Conservation (phyloP, 352 stramenopile species). For the Thraustochytrium striatum region DNA sequence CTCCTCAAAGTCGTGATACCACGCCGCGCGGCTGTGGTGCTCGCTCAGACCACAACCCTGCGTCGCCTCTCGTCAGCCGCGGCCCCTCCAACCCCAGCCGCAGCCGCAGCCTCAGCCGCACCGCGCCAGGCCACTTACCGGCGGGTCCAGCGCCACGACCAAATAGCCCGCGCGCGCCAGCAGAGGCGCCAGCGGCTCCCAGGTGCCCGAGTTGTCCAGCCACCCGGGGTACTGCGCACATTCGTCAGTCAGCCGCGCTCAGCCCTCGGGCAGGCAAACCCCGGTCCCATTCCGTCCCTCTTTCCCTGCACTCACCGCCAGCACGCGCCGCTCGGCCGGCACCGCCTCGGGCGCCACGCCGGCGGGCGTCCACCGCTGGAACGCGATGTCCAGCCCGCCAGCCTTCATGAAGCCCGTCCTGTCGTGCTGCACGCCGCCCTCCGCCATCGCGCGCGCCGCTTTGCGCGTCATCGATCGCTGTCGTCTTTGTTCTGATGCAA, state of each 20-base stretch:
- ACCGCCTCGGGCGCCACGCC: background rate
- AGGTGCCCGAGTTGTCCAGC: slow-evolving; percentile 39
- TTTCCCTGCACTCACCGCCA: too few relatives aligned
- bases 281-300: too few relatives aligned
- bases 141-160: slow-evolving; percentile 26
- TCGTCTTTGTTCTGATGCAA: too few relatives aligned
- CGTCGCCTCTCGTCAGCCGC: too few relatives aligned
- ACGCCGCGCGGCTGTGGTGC: background rate
- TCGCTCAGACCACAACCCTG: slow-evolving; percentile 1
- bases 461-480: too few relatives aligned
- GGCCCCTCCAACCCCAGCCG: too few relatives aligned
- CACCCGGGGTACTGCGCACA: slow-evolving; percentile 39
- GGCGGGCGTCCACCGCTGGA: slow-evolving; percentile 13
- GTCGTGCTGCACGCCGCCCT: background rate
- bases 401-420: background rate
- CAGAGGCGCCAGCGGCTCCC: slow-evolving; percentile 10
- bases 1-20: slow-evolving; percentile 45
- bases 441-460: too few relatives aligned
- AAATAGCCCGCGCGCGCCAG: background rate
- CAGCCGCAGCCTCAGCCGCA: too few relatives aligned
- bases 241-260: too few relatives aligned
- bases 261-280: too few relatives aligned
- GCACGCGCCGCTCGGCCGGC: background rate
- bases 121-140: too few relatives aligned
- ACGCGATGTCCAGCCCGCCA: slow-evolving; percentile 4